Base-by-base conservation (phyloP, 768 basidiomycete species). In the Pleurotus citrinopileatus region DNA sequence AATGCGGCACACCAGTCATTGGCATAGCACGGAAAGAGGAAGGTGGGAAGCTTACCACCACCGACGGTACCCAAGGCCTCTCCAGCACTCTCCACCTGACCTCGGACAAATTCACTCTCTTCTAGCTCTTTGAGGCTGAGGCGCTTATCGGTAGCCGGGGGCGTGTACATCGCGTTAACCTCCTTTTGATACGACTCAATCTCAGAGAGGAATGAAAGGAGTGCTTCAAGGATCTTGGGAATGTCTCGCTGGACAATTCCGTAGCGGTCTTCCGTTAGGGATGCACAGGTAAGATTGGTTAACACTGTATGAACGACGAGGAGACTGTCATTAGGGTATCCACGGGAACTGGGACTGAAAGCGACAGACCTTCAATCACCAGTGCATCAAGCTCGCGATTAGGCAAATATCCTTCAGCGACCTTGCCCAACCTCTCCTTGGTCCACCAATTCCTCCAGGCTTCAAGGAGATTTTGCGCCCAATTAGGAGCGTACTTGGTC, bases 201-300 rank as follows among this genome's bases (percentile, higher is more conserved):
- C 1, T 82, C 87, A 1, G 67, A 64, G 17, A 91, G 74, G 71
- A 86, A 88, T 0, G 78, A 78, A 10, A 88, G 64, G 58, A 94
- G 71, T 0, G 87, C 87, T 65, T 95, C 92, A 2, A 95, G 66
- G 25, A 92, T 83, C 55, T 82, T 84, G 0, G 91, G 87, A 17
- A 92, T 89, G 63, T 94, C 93, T 9, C 88, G 76, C 65, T 94
- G 93, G 10, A 93, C 89, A 28, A 86, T 80, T 19, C 92, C 92
- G 62, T 86, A 93, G 17, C 78, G 76, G 69, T 95, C 92, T 65
- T 94, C 93, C 1, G 75, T 73, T 12, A 94, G 70, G 3, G 92
- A 94, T 0, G 85, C 82, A 55, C 84, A 87, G 5, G 80, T 76
- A 6, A 94, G 72, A 45, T 79, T 76, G 1, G 87, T 80, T 3